A percentile compares a stretch with the other conserved stretches of the same genome.
phyloP scores from a whole-genome alignment of 306 rosid genomes.

The Potentilla sterilis region DNA sequence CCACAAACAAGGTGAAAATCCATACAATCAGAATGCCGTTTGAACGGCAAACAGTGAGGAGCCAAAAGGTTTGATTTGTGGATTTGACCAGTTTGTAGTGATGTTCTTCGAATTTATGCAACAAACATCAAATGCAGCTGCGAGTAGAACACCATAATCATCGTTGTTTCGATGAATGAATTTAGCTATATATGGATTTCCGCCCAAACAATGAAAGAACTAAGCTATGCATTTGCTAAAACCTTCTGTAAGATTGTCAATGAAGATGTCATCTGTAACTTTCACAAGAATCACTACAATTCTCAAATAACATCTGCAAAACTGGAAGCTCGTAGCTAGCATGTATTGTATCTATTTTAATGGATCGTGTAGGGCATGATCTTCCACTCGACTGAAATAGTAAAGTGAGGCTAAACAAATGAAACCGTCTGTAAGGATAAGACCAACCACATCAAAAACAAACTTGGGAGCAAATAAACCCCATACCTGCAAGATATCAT shows the following conservation, averaged over 20 bases:
- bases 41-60: background rate
- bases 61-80: background rate
- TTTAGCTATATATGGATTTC: background rate
- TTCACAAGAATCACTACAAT: slow-evolving; percentile 2
- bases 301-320: background rate
- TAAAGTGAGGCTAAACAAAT: slow-evolving; percentile 72
- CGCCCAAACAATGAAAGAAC: background rate
- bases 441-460: slow-evolving; percentile 77
- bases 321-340: background rate
- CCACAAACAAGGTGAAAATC: background rate
- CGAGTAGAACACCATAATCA: background rate
- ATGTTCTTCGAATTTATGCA: background rate
- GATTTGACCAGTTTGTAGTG: background rate
- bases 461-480: slow-evolving; percentile 97
- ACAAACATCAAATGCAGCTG: background rate
- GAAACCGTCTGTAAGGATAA: slow-evolving; percentile 59
- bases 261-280: background rate
- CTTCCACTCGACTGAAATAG: slow-evolving; percentile 42
- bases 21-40: background rate
- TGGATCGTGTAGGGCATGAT: background rate
- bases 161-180: background rate
- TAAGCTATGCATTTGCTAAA: background rate
- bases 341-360: background rate
- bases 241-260: background rate
- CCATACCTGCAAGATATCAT: slow-evolving; percentile 69